phyloP scores from a whole-genome alignment of 2,329 filamentous ascomycete genomes.

The Monilinia fructicola region DNA sequence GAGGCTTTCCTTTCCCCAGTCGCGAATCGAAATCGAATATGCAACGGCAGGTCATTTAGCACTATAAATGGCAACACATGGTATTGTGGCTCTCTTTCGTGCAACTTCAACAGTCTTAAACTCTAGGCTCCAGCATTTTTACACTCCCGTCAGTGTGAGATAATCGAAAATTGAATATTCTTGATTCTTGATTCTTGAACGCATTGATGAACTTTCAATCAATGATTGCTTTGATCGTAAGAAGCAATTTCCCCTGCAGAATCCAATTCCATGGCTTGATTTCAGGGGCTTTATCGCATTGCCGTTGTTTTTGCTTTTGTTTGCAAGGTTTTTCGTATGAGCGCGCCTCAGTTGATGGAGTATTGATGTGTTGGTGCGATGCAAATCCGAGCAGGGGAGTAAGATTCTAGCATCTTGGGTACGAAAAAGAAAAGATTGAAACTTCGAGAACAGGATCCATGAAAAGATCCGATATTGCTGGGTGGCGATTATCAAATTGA shows the following conservation, averaged over 20 bases:
- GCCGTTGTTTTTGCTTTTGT: slow-evolving; percentile 10
- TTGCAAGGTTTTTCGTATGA: neutral
- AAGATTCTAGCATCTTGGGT: neutral
- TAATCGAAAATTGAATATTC: neutral
- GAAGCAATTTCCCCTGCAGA: slow-evolving; percentile 14
- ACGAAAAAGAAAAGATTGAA: slow-evolving; percentile 19
- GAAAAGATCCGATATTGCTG: slow-evolving; percentile 11
- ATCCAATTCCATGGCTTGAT: slow-evolving; percentile 8
- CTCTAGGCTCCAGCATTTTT: slow-evolving; percentile 21
- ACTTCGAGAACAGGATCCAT: slow-evolving; percentile 9
- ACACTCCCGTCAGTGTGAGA: slow-evolving; percentile 10
- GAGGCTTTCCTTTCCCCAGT: slow-evolving; percentile 10
- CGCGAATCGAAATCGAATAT: slow-evolving; percentile 20
- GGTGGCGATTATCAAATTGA: neutral
- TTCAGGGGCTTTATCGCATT: neutral
- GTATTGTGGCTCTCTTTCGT: slow-evolving; percentile 16
- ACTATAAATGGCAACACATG: slow-evolving; percentile 18
- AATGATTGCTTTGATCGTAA: neutral
- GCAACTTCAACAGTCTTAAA: slow-evolving; percentile 18
- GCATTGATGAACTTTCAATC: neutral
- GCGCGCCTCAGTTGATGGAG: too few relatives aligned
- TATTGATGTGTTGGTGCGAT: slow-evolving; percentile 10
- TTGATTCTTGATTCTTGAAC: neutral
- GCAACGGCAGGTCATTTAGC: slow-evolving; percentile 11
- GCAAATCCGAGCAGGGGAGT: slow-evolving; percentile 11